These are phyloP conservation scores for Penicillium atrosanguineum DNA, from an alignment of 495 filamentous ascomycete genomes.

Conservation along the genomic window DNA sequence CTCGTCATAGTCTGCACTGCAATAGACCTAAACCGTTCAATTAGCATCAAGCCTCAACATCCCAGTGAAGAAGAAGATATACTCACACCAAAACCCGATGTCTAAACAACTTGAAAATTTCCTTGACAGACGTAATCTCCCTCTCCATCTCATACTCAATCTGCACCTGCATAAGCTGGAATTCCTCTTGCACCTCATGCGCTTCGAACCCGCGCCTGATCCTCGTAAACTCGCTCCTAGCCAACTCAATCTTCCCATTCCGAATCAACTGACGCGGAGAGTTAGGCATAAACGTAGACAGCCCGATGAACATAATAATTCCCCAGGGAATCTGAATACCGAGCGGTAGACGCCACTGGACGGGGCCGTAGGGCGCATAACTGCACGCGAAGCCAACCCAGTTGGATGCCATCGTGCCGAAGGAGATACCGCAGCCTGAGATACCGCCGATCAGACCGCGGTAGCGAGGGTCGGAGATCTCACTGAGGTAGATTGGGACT, in stretches of 20 bases:
- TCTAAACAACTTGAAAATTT: constrained; percentile 52
- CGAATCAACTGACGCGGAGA: constrained; percentile 57
- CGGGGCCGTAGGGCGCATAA: constrained; percentile 51
- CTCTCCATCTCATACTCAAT: constrained; percentile 61
- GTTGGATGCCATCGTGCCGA: constrained; percentile 57
- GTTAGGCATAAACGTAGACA: constrained; percentile 58
- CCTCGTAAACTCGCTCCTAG: constrained; percentile 46
- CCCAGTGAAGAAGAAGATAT: background rate
- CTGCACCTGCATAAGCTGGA: constrained; percentile 53
- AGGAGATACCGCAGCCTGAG: constrained; percentile 56
- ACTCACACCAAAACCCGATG: constrained; percentile 49
- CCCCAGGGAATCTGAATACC: constrained; percentile 60
- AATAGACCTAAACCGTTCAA: constrained; percentile 38
- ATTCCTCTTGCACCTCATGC: constrained; percentile 52
- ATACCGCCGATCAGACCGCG: constrained; percentile 59
- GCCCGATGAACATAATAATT: constrained; percentile 53
- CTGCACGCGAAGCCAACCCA: constrained; percentile 59
- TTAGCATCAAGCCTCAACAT: background rate
- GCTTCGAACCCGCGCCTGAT: constrained; percentile 49
- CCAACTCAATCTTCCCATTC: constrained; percentile 49
- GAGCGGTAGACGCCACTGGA: constrained; percentile 58
- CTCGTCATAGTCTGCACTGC: constrained; percentile 58
- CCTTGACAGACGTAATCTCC: constrained; percentile 50
- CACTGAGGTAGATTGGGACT: constrained; percentile 58
- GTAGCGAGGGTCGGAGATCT: constrained; percentile 52